These are phyloP conservation scores for Anthostomella pinea DNA, from an alignment of 2,329 filamentous ascomycete species.

Conservation along the genomic window DNA sequence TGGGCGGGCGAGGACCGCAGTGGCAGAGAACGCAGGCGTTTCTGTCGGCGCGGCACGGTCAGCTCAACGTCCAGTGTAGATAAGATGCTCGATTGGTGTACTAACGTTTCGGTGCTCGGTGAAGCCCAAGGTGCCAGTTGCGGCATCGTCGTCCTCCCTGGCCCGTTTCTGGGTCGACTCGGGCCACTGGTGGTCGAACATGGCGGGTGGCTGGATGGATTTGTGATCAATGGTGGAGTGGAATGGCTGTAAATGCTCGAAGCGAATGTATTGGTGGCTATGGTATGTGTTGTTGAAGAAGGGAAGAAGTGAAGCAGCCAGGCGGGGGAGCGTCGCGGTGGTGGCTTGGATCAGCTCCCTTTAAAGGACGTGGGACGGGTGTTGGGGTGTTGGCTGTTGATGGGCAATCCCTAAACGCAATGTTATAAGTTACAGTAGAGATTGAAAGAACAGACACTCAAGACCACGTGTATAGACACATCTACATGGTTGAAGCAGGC, in stretches of 20 bases:
- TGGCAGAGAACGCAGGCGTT: slow-evolving; percentile 53
- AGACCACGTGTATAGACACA: no score
- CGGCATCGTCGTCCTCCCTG: slow-evolving; percentile 26
- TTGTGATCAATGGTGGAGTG: slow-evolving; percentile 7
- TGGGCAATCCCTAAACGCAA: no score
- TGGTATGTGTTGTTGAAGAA: no score
- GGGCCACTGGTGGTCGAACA: slow-evolving; percentile 20
- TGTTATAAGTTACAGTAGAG: no score
- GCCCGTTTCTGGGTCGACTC: slow-evolving; percentile 27
- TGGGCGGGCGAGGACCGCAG: slow-evolving; percentile 45
- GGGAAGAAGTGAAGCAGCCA: no score
- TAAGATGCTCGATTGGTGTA: slow-evolving; percentile 7
- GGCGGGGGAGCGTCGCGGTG: no score
- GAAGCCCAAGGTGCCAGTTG: slow-evolving; percentile 25
- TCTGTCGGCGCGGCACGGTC: slow-evolving; percentile 35
- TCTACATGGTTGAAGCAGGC: no score
- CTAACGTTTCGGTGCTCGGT: slow-evolving; percentile 34
- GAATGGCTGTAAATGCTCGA: slow-evolving; percentile 4
- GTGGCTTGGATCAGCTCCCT: no score
- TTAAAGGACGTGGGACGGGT: no score
- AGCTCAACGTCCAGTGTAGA: slow-evolving; percentile 7
- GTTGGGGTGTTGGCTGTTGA: no score
- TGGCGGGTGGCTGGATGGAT: slow-evolving; percentile 14
- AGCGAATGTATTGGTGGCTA: no score
- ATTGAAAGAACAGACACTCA: no score